Evolutionary conservation across 2,329 filamentous ascomycete genomes (phyloP), one percentile per base, ranked within the genome.

Genomic region (Fusarium pseudograminearum): DNA sequence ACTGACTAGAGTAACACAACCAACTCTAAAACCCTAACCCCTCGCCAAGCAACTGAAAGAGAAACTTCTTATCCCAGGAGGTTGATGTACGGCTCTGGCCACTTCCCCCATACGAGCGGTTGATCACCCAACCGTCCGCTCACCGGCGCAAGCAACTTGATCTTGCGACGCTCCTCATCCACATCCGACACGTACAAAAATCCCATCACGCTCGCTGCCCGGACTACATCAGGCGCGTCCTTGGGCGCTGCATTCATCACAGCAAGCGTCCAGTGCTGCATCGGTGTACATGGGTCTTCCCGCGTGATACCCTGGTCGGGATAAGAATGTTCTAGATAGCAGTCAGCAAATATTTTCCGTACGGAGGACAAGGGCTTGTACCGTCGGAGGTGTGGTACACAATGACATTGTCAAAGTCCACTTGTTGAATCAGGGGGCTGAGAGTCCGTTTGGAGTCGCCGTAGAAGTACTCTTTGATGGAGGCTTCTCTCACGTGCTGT

Each of bases 391-490:
- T 84, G 67, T 87, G 89, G 83, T 92, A 97, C 44, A 98, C 86
- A 3, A 88, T 85, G 40, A 98, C 78, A 11, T 90, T 88, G 61
- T 89, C 85, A 76, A 94, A 96, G 67, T 93, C 90, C 7, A 97
- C 88, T 62, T 92, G 91, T 74, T 97, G 93, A 9, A 93, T 97
- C 73, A 94, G 92, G 0, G 96, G 96, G 46, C 92, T 96, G 4
- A 99, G 83, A 0, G 93, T 91, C 61, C 91, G 87, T 66, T 89
- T 90, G 2, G 86, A 81, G 67, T 92, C 91, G 12, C 96, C 96
- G 77, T 98, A 99, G 82, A 99, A 99, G 80, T 99, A 99, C 73
- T 94, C 91, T 71, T 92, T 91, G 54, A 98, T 94, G 52, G 92
- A 87, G 1, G 91, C 88, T 74, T 97, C 92, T 45, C 92, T 87